A percentile compares a stretch with the other conserved stretches of the same genome.
Conservation (phyloP, 495 filamentous ascomycete species). For the Penicillium desertorum region DNA sequence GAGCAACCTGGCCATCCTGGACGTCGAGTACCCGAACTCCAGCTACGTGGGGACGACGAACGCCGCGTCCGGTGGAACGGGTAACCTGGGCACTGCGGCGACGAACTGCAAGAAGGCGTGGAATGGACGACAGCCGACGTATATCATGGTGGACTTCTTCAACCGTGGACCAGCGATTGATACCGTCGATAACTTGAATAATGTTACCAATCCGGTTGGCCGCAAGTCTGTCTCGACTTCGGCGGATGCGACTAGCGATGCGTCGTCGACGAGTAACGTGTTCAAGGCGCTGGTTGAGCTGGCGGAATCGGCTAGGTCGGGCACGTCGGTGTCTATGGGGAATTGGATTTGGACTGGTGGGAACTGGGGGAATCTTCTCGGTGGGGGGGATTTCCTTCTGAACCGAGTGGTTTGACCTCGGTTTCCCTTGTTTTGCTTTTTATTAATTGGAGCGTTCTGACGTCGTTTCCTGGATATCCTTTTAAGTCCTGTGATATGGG, state of each 20-base stretch:
- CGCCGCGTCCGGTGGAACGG: slow-evolving; percentile 47
- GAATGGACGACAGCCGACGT: slow-evolving; percentile 55
- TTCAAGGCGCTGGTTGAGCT: slow-evolving; percentile 43
- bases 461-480: slow-evolving; percentile 11
- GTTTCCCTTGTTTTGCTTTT: slow-evolving; percentile 8
- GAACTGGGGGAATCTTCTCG: slow-evolving; percentile 45
- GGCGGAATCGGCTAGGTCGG: slow-evolving; percentile 38
- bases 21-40: slow-evolving; percentile 61
- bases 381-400: slow-evolving; percentile 43
- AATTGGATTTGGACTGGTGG: slow-evolving; percentile 52
- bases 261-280: slow-evolving; percentile 38
- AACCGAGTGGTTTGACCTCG: slow-evolving; percentile 6
- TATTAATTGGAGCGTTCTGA: slow-evolving; percentile 23
- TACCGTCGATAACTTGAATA: slow-evolving; percentile 64
- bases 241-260: slow-evolving; percentile 29
- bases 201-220: slow-evolving; percentile 50
- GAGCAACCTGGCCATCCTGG: slow-evolving; percentile 36
- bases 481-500: not conserved
- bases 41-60: slow-evolving; percentile 61
- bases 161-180: slow-evolving; percentile 61
- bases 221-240: slow-evolving; percentile 36
- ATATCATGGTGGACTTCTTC: slow-evolving; percentile 75
- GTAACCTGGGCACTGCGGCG: slow-evolving; percentile 61
- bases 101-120: slow-evolving; percentile 55
- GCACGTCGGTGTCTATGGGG: slow-evolving; percentile 40